A percentile compares a stretch with the other conserved stretches of the same genome.
These are phyloP conservation scores for Ampelocalamus luodianensis DNA, from an alignment of 176 grass and related monocot genomes.

Conservation along the genomic window DNA sequence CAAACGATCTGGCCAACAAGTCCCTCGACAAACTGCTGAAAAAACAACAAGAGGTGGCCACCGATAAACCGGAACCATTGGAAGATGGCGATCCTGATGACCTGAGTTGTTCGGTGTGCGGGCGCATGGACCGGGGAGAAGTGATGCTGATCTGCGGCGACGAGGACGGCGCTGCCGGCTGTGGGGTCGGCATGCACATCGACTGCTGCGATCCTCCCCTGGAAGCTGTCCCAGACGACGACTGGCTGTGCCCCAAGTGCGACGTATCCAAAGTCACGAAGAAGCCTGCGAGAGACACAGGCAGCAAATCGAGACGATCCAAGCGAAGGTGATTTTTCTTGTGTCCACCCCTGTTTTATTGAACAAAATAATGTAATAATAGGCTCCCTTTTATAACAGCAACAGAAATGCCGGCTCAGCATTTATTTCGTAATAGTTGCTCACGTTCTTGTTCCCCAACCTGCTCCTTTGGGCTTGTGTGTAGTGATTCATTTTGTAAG, in stretches of 20 bases:
- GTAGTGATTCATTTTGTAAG: neutral
- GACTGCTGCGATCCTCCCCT: constrained; percentile 82
- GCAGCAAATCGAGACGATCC: constrained; percentile 31
- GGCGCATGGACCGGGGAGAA: constrained; percentile 56
- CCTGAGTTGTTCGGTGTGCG: constrained; percentile 59
- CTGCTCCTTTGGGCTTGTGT: neutral
- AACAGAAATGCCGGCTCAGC: constrained; percentile 36
- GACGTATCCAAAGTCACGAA: constrained; percentile 12
- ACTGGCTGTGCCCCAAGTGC: constrained; percentile 79
- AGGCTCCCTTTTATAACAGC: neutral
- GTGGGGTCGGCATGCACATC: constrained; percentile 77
- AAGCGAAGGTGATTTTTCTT: constrained; percentile 31
- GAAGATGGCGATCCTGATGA: constrained; percentile 42
- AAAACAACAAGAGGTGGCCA: constrained; percentile 53
- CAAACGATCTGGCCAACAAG: constrained; percentile 56
- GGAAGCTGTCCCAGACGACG: constrained; percentile 58
- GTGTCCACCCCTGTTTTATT: constrained; percentile 6
- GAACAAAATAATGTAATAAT: constrained; percentile 12
- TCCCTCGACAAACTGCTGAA: constrained; percentile 63
- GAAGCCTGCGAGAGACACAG: constrained; percentile 11
- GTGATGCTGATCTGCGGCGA: constrained; percentile 89
- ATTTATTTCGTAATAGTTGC: constrained; percentile 28
- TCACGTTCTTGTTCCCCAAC: neutral
- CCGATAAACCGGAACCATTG: neutral
- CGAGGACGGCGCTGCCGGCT: constrained; percentile 57